Evolutionary conservation across 352 stramenopile genomes (phyloP).

Genomic region (Pythium rishiriense): DNA sequence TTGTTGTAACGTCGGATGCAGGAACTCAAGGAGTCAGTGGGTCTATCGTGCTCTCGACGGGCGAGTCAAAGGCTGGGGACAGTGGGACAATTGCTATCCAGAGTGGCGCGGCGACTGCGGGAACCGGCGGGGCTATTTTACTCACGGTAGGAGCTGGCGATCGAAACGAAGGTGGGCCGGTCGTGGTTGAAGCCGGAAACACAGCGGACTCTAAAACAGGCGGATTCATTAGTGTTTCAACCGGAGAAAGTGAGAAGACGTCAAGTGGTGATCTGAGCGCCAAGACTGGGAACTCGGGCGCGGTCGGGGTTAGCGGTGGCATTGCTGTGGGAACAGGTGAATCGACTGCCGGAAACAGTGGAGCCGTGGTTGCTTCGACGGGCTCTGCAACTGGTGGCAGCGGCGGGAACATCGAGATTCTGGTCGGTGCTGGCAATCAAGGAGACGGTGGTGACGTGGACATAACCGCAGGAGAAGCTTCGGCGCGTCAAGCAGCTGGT

Average conservation of each 20-base stretch:
- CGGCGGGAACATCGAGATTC: constrained; percentile 55
- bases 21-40: constrained; percentile 56
- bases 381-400: constrained; percentile 57
- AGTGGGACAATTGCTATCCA: constrained; percentile 55
- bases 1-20: constrained; percentile 46
- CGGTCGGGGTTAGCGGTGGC: constrained; percentile 53
- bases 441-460: constrained; percentile 64
- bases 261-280: constrained; percentile 72
- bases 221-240: constrained; percentile 56
- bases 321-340: constrained; percentile 62
- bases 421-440: constrained; percentile 54
- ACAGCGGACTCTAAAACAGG: constrained; percentile 67
- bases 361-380: constrained; percentile 51
- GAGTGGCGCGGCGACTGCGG: constrained; percentile 48
- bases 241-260: constrained; percentile 58
- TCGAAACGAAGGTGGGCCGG: constrained; percentile 76
- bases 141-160: constrained; percentile 67
- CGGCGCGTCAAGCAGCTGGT: constrained; percentile 36
- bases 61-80: constrained; percentile 50
- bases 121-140: constrained; percentile 54
- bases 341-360: constrained; percentile 51
- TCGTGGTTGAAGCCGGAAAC: constrained; percentile 72
- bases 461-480: constrained; percentile 66
- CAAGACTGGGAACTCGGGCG: constrained; percentile 60
- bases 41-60: constrained; percentile 37